Evolutionary conservation across 345 rosid species (phyloP).

Genomic region (Rhodamnia argentea): DNA sequence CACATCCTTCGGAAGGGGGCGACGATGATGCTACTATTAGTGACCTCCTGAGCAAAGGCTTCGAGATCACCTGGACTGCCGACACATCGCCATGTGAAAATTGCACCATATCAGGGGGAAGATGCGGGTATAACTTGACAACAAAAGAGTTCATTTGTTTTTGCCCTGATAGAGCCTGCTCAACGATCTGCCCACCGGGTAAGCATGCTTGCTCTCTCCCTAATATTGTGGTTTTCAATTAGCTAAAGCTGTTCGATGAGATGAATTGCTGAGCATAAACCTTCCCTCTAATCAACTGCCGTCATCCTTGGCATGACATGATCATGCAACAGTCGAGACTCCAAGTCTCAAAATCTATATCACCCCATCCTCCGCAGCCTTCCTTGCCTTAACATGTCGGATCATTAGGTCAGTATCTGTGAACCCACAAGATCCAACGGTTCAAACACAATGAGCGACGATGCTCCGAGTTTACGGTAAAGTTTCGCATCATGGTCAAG

Average conservation of each 20-base stretch:
- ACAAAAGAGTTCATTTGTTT: background rate
- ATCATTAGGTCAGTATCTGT: background rate
- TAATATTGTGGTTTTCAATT: background rate
- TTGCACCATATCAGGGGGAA: rapidly evolving
- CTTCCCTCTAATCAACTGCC: background rate
- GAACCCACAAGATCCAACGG: rapidly evolving
- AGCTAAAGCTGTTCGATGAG: background rate
- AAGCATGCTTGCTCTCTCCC: background rate
- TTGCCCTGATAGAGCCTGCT: background rate
- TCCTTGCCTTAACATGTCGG: background rate
- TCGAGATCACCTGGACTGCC: background rate
- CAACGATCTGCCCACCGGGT: no score
- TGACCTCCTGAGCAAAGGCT: rapidly evolving
- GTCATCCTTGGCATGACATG: background rate
- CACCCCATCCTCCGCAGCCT: background rate
- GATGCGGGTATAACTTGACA: background rate
- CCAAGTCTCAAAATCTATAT: background rate
- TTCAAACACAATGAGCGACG: rapidly evolving
- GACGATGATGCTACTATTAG: rapidly evolving
- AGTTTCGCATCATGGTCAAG: background rate
- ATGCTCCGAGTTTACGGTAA: background rate
- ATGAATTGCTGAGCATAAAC: background rate
- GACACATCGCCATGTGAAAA: rapidly evolving
- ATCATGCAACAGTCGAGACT: background rate
- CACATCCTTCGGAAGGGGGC: rapidly evolving